Base-by-base conservation (phyloP, 148 eudicot genomes). In the Agrostemma githago region DNA sequence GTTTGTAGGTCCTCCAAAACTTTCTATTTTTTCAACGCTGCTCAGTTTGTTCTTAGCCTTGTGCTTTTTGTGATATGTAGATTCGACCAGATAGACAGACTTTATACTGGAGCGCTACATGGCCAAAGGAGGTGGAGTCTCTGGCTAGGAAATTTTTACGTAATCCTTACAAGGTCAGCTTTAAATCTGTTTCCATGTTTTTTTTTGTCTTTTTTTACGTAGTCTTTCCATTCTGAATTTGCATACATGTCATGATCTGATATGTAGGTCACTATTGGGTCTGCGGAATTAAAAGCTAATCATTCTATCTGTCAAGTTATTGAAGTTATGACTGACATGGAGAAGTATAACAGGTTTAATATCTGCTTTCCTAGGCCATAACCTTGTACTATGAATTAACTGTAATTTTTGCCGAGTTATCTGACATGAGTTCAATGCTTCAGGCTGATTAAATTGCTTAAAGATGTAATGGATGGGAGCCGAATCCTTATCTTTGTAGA, bases 71-170 rank as follows among this genome's bases (percentile, higher is more conserved):
- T 65, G 58, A 64, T 10, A 60, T 80, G 37, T 88, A 96, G 97
- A 90, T 92, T 75, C 92, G 97, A 71, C 99, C 99, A 56, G 97
- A 96, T 84, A 92, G 99, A 78, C 99, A 96, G 76, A 88, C 99
- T 37, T 82, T 96, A 76, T 96, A 92, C 77, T 96, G 99, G 97
- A 92, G 97, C 73, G 99, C 97, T 72, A 96, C 99, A 60, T 96
- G 99, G 99, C 99, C 99, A 12, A 89, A 79, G 83, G 99, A 92
- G 79, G 99, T 96, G 19, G 99, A 96, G 84, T 77, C 87, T 54
- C 74, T 96, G 75, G 97, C 99, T 42, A 90, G 96, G 74, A 91
- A 92, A 79, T 96, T 96, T 72, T 82, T 96, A 43, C 92, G 91
- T 67, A 86, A 96, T 75, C 81, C 99, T 58, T 96, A 96, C 77